Evolutionary conservation across 495 filamentous ascomycete genomes (phyloP).

Genomic region (Daldinia childiae): DNA sequence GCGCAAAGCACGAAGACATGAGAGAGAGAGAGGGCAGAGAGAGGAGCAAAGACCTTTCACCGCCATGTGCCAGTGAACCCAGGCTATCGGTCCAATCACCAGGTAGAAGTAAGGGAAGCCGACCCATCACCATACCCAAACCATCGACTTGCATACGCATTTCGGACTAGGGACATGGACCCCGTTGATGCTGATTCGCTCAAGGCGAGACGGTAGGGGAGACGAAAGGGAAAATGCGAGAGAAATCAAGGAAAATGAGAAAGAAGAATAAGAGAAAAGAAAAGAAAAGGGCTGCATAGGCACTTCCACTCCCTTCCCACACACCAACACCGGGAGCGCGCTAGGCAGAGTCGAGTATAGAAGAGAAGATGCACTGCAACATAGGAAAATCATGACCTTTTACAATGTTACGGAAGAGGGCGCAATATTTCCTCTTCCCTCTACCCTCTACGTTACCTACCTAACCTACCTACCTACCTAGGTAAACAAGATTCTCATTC

Average conservation of each 20-base stretch:
- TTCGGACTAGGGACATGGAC: conserved; percentile 26
- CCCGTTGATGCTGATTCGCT: conserved; percentile 36
- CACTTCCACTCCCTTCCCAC: conserved; percentile 28
- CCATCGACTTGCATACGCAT: conserved; percentile 40
- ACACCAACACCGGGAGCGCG: conserved; percentile 46
- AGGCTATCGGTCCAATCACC: conserved; percentile 44
- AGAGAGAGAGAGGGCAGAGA: neutral
- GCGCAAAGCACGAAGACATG: conserved; percentile 2
- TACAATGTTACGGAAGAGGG: conserved; percentile 1
- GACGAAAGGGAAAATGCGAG: conserved; percentile 26
- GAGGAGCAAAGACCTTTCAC: conserved; percentile 35
- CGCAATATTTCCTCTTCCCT: neutral
- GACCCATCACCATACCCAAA: conserved; percentile 40
- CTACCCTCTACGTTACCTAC: neutral
- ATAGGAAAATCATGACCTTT: conserved; percentile 12
- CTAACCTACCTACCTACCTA: neutral
- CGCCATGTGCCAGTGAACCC: conserved; percentile 46
- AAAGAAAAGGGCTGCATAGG: neutral
- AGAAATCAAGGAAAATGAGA: conserved; percentile 24
- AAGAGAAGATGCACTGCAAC: conserved; percentile 25
- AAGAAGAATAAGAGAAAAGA: neutral
- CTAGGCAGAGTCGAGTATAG: conserved; percentile 40
- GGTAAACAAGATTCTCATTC: neutral
- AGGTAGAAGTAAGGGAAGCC: conserved; percentile 34
- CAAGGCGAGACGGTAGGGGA: conserved; percentile 17